A percentile compares a stretch with the other conserved stretches of the same genome.
Evolutionary conservation across 2,329 filamentous ascomycete genomes (phyloP).

Genomic region (Fusarium poae): DNA sequence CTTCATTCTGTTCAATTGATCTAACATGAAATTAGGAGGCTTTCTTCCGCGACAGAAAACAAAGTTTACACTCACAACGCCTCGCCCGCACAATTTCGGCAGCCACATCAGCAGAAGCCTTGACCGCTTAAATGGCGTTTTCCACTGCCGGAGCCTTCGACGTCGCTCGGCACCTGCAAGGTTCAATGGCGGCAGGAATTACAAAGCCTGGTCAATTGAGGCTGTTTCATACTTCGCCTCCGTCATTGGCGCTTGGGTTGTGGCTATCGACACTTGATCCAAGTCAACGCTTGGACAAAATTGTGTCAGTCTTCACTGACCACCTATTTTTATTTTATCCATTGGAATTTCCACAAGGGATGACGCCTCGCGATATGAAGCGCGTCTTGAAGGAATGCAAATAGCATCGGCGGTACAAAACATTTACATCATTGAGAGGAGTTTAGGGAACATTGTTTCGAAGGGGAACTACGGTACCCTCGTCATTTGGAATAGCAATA

Average conservation of each 20-base stretch:
- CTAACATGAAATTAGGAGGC: not conserved
- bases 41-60: not conserved
- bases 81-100: not conserved
- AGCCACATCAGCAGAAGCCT: not conserved
- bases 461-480: conserved; percentile 21
- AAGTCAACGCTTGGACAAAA: not conserved
- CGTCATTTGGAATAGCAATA: conserved; percentile 11
- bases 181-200: not conserved
- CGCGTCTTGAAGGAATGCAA: not conserved
- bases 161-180: not conserved
- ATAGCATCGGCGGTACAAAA: not conserved
- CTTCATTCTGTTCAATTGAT: not conserved
- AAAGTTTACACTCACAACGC: not conserved
- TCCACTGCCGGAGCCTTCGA: conserved; percentile 9
- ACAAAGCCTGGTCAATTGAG: not conserved
- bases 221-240: not conserved
- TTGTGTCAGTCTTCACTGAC: not conserved
- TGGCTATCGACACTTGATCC: not conserved
- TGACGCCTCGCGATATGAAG: not conserved
- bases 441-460: conserved; percentile 16
- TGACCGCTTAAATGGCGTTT: not conserved
- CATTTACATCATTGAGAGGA: conserved; percentile 23
- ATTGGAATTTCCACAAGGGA: not conserved
- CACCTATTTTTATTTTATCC: not conserved
- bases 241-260: conserved; percentile 17